Evolutionary conservation across 352 stramenopile genomes (phyloP), one percentile per base, ranked within the genome.

Genomic region (Blastocystis sp.): DNA sequence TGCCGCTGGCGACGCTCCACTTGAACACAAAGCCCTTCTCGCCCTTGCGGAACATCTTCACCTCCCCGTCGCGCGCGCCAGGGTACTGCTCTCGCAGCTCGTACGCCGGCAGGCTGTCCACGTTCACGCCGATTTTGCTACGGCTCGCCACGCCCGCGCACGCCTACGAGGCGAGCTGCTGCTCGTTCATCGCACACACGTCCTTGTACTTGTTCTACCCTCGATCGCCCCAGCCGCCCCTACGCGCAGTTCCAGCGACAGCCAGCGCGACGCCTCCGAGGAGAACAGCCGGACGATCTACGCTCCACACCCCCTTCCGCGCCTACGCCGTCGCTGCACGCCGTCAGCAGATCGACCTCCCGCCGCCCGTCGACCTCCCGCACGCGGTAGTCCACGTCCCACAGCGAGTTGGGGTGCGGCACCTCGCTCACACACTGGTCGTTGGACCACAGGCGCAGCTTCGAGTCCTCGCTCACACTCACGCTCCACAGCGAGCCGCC

Each of bases 1-100:
- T 84, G 28, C 38, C n/a, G 48, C 74, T 84, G 14, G 42, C 74
- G 11, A 84, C 74, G 48, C 74, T 84, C 74, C 74, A 84, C 34
- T 43, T 28, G 61, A 61, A 84, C 34, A 63, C 74, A 28, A 59
- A 84, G 42, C 74, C 52, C 34, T 59, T 52, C 4, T 52, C 74
- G 7, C 43, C n/a, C 21, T 48, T 38, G 28, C n/a, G 19, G 38
- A 84, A 84, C 34, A 84, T 57, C 19, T 57, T 45, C 38, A 84
- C 66, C 40, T 84, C 74, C 11, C 74, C 74, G 48, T 84, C 71
- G 10, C 34, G 54, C 17, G 54, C 42, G 14, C 71, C 71, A 1
- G 71, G 54, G 42, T 84, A 84, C 17, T 84, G 21, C 42, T 34
- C 17, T 10, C 57, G 52, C 7, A 59, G 2, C 14, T 45, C 14